Evolutionary conservation across 148 eudicot genomes (phyloP).

Genomic region (Rheum nobile): DNA sequence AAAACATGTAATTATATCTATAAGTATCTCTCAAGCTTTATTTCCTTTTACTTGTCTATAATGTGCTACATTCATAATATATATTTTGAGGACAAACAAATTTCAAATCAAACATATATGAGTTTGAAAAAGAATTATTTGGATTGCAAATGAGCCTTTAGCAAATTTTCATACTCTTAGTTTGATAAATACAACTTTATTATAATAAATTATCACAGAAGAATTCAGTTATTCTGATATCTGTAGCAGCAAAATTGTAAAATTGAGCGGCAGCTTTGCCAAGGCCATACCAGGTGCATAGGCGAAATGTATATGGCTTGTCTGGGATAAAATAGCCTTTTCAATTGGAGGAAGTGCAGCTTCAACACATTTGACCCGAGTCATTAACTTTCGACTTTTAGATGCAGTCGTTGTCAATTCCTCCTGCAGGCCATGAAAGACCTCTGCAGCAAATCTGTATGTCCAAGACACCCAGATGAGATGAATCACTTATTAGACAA

Average conservation of each 20-base stretch:
- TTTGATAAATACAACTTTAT: neutral
- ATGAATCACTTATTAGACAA: neutral
- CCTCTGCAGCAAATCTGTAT: conserved; percentile 80
- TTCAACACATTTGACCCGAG: conserved; percentile 61
- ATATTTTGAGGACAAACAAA: too few species aligned
- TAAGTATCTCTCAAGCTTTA: too few species aligned
- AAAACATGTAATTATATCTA: too few species aligned
- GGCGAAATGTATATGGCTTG: conserved; percentile 76
- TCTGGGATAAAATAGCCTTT: conserved; percentile 74
- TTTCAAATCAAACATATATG: too few species aligned
- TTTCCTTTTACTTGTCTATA: too few species aligned
- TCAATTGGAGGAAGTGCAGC: conserved; percentile 67
- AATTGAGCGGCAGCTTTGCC: neutral
- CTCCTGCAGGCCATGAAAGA: conserved; percentile 87
- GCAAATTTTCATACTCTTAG: neutral
- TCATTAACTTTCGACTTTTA: conserved; percentile 70
- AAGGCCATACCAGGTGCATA: conserved; percentile 57
- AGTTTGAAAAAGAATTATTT: too few species aligned
- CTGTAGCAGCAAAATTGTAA: neutral
- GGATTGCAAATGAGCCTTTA: too few species aligned
- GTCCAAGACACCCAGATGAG: neutral
- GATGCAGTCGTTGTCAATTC: conserved; percentile 62
- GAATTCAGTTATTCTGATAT: neutral
- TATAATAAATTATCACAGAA: neutral
- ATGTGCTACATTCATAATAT: too few species aligned